Percentiles rank a stretch among this genome's conserved stretches.
These are phyloP conservation scores for Polychaeton citri DNA, from an alignment of 2,329 filamentous ascomycete genomes.

Conservation along the genomic window DNA sequence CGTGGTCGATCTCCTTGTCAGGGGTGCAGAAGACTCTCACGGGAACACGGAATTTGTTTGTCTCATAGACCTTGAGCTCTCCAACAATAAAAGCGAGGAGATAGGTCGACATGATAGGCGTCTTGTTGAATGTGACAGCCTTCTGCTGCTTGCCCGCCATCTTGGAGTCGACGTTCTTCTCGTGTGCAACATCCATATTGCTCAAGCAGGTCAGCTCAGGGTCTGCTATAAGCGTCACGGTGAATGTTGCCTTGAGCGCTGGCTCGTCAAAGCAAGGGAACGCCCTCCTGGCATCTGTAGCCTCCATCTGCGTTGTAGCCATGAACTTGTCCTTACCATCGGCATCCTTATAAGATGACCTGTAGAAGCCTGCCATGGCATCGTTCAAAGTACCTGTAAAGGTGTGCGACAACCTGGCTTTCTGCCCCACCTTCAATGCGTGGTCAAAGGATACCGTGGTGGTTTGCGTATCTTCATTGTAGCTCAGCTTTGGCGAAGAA, in stretches of 20 bases:
- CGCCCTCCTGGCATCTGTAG: conserved; percentile 80
- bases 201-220: conserved; percentile 82
- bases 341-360: conserved; percentile 76
- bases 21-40: conserved; percentile 89
- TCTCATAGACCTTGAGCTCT: conserved; percentile 88
- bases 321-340: conserved; percentile 71
- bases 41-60: conserved; percentile 78
- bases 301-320: conserved; percentile 91
- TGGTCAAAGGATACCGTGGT: conserved; percentile 70
- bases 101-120: conserved; percentile 91
- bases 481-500: conserved; percentile 53
- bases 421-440: conserved; percentile 57
- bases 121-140: conserved; percentile 82
- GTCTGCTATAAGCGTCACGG: conserved; percentile 80
- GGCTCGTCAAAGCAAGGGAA: conserved; percentile 98
- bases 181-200: conserved; percentile 87
- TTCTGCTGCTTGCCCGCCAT: conserved; percentile 56
- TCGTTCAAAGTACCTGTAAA: conserved; percentile 77
- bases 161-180: conserved; percentile 57
- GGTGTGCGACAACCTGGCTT: conserved; percentile 62
- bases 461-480: conserved; percentile 68
- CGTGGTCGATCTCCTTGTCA: conserved; percentile 80
- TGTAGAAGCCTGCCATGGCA: conserved; percentile 96
- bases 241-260: conserved; percentile 83
- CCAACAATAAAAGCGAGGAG: conserved; percentile 87